Percentiles rank a stretch among this genome's conserved stretches.
Conservation (phyloP, 805 yeast species). For the Dipodascopsis tothii region DNA sequence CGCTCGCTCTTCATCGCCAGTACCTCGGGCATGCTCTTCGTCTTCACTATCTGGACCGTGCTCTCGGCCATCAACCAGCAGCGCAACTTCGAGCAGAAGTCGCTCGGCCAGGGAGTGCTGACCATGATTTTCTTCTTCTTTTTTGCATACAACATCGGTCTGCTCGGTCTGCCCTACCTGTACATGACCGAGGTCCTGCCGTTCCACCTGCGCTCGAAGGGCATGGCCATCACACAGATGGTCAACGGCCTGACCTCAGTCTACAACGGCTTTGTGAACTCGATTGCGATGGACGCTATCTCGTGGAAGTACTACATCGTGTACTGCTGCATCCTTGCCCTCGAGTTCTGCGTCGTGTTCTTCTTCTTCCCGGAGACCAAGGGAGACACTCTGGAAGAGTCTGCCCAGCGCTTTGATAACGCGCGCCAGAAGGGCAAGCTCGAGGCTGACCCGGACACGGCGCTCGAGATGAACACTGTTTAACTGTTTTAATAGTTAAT, state of each 20-base stretch:
- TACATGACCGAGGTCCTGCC: constrained; percentile 34
- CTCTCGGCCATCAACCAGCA: constrained; percentile 43
- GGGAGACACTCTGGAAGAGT: constrained; percentile 40
- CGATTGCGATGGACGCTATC: constrained; percentile 38
- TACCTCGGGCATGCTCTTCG: constrained; percentile 33
- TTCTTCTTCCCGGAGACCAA: constrained; percentile 39
- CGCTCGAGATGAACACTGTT: no score
- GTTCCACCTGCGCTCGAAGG: constrained; percentile 34
- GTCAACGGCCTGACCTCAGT: constrained; percentile 16
- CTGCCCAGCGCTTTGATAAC: constrained; percentile 38
- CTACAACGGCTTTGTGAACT: constrained; percentile 32
- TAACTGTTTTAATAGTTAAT: no score
- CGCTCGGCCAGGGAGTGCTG: constrained; percentile 41
- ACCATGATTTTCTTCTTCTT: constrained; percentile 40
- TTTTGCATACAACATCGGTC: constrained; percentile 39
- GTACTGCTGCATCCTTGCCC: constrained; percentile 34
- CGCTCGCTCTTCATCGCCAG: constrained; percentile 27
- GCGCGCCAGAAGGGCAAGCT: no score
- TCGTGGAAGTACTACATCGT: constrained; percentile 42
- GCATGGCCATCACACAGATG: constrained; percentile 27
- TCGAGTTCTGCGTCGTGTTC: constrained; percentile 30
- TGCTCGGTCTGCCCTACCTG: constrained; percentile 40
- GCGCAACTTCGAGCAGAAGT: constrained; percentile 37
- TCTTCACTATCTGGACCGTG: constrained; percentile 40
- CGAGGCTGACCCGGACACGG: no score